Evolutionary conservation across 306 rosid species (phyloP), one percentile per base, ranked within the genome.

Genomic region (Vachellia collinsii): DNA sequence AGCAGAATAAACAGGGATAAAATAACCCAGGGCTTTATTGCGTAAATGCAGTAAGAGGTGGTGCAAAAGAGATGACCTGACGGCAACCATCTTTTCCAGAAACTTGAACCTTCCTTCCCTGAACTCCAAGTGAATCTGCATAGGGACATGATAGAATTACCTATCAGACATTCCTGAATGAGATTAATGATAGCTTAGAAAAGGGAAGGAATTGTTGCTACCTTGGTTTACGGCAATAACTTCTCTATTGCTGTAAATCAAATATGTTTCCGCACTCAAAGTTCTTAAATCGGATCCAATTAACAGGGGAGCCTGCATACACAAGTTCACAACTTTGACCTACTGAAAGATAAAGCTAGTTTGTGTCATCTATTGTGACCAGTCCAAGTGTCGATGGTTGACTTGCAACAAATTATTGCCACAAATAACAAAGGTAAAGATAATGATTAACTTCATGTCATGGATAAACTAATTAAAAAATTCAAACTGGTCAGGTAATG

Each of bases 191-290:
- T 36, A 13, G 66, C 50, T 16, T 36, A 75, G 67, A 80, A 65
- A 61, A n/a, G 22, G 53, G 65, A 67, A 64, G 36, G 83, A 7
- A 34, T 80, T 51, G 58, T 36, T 25, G 39, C 64, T 61, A 95
- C 99, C 99, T 95, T 95, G 98, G 87, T 95, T 93, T 74, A 95
- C 72, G 48, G 90, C 94, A 85, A 95, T 91, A 83, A 95, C 90
- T 87, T 95, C 99, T 85, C 80, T 74, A 23, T 95, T 95, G 83
- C 87, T 89, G 72, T 90, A 76, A 82, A 95, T 83, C 84, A 90
- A 90, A 8, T 29, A 64, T 67, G 99, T 92, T 79, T 93, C 99
- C 1, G 80, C 80, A 59, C 93, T 89, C 90, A 93, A 70, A 83
- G 87, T 95, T 84, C 99, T 89, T 62, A 93, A 85, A 70, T 95